Base-by-base conservation (phyloP, 805 yeast genomes). In the Gaillardinia entomophila region DNA sequence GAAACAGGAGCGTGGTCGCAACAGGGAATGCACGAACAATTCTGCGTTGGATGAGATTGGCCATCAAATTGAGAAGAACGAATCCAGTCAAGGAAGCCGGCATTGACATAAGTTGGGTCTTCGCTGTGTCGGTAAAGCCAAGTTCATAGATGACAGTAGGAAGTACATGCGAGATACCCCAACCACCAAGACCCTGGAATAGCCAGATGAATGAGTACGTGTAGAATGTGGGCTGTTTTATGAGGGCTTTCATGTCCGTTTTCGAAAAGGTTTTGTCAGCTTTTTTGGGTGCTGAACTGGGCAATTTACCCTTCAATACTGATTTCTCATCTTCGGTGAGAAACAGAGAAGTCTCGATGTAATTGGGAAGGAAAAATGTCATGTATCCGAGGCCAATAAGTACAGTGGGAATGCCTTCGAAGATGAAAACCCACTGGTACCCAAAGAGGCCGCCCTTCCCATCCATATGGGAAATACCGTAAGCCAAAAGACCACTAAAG, bases 401-500 rank as follows among this genome's bases (percentile, higher is more conserved):
- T 4, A 40, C 31, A 10, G 43, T 28, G 7, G 41, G 43, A 14
- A 40, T 34, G 18, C 41, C 43, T 34, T 40, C 41, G 17, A 40
- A 36, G 10, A 40, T 36, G 16, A 40, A 40, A 6, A 40, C 35
- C 43, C 43, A 40, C 28, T 31, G 33, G 41, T 41, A 40, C 4
- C 41, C 43, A 34, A 32, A 29, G 12, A 40, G 20, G 3, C 35
- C 34, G 16, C 16, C 28, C n/a, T n/a, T n/a, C 20, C 32, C 35
- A 20, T 40, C 33, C 24, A 40, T 25, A 25, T 31, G 31, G 11
- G 38, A 33, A 12, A 46, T 29, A 2, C 45, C 49, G 34, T 43
- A 47, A 3, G 55, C 49, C n/a, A 51, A 22, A 12, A 49, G 29
- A 1, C 53, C 57, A 11, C 48, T 33, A 8, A 51, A 26, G 10